Percentiles rank a stretch among this genome's conserved stretches.
phyloP scores from a whole-genome alignment of 768 basidiomycete species.

The Cystoderma amianthinum region DNA sequence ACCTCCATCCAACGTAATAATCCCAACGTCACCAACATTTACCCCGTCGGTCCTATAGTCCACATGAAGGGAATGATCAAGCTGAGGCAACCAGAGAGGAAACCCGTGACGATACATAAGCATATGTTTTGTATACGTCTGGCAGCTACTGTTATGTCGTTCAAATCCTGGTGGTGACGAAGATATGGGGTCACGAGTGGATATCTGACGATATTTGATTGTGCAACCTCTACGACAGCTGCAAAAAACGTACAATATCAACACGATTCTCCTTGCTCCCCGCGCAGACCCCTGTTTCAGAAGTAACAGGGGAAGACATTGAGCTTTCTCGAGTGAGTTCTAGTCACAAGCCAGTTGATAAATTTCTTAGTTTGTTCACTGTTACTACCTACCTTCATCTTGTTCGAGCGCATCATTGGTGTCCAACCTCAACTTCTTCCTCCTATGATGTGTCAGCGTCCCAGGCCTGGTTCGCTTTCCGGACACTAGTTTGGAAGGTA shows the following conservation, averaged over 20 bases:
- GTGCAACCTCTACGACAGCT: not conserved
- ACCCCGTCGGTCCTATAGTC: conserved; percentile 4
- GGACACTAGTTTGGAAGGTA: no score
- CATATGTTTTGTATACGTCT: conserved; percentile 2
- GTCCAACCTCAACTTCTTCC: no score
- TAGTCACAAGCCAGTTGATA: not conserved
- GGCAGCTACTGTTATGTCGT: not conserved
- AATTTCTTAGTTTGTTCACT: no score
- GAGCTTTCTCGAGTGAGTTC: not conserved
- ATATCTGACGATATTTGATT: not conserved
- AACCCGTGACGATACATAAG: conserved; percentile 1
- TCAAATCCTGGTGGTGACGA: not conserved
- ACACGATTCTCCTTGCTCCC: no score
- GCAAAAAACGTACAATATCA: not conserved
- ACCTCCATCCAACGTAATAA: conserved; percentile 7
- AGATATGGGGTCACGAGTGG: not conserved
- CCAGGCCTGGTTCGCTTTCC: no score
- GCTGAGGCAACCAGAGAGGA: conserved; percentile 5
- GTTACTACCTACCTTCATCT: no score
- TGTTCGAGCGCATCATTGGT: no score
- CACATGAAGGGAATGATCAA: not conserved
- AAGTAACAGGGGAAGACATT: not conserved
- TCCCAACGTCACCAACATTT: conserved; percentile 10
- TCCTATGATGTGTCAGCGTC: no score
- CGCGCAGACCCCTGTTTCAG: not conserved